These are phyloP conservation scores for Colletotrichum godetiae DNA, from an alignment of 2,329 filamentous ascomycete genomes.

Conservation along the genomic window DNA sequence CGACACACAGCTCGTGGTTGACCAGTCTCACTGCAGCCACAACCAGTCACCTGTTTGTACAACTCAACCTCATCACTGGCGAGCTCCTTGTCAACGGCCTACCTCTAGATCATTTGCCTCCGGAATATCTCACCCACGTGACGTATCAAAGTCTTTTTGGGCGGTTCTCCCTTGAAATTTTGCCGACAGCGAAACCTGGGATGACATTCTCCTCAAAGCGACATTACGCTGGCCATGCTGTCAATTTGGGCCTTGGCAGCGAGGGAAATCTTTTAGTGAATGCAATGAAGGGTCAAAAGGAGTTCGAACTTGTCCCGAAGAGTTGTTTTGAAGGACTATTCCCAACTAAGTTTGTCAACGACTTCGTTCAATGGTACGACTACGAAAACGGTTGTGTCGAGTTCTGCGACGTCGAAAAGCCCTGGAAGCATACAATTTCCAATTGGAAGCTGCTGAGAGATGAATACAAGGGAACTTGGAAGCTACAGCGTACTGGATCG, in stretches of 20 bases:
- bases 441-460: conserved; percentile 4
- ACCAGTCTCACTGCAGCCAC: neutral
- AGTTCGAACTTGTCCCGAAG: neutral
- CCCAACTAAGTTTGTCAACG: conserved; percentile 51
- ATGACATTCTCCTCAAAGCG: conserved; percentile 54
- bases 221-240: conserved; percentile 40
- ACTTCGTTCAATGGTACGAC: conserved; percentile 61
- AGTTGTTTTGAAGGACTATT: neutral
- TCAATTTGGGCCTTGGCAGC: conserved; percentile 38
- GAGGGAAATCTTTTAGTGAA: neutral
- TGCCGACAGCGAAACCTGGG: conserved; percentile 49
- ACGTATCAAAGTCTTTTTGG: conserved; percentile 60
- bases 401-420: conserved; percentile 42
- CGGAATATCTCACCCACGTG: conserved; percentile 52
- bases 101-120: conserved; percentile 59
- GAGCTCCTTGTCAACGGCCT: conserved; percentile 63
- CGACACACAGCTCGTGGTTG: neutral
- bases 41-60: conserved; percentile 43
- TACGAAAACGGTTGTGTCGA: conserved; percentile 41
- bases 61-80: conserved; percentile 63
- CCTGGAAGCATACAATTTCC: conserved; percentile 40
- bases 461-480: neutral
- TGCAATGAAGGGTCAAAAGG: neutral
- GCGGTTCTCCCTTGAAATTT: conserved; percentile 52
- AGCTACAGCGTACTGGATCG: neutral